Evolutionary conservation across 164 flowering plant species (phyloP), one percentile per base, ranked within the genome.

Genomic region (Tetrastigma voinierianum): DNA sequence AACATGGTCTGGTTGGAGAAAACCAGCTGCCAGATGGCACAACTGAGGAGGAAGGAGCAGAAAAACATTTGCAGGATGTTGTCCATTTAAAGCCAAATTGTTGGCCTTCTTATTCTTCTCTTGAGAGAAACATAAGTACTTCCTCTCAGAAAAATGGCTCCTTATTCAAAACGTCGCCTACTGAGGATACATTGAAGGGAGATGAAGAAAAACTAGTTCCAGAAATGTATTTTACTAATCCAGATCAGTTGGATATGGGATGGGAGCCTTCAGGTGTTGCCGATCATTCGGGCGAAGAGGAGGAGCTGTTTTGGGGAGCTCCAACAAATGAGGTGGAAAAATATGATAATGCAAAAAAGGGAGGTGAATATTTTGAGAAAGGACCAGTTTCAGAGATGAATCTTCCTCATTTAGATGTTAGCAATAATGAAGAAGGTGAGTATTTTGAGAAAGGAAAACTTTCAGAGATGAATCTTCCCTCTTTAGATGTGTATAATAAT

Each of bases 141-240:
- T 46, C 21, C 25, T 20, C 56, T 55, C 62, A 5, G 48, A 59
- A 48, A 44, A 49, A 17, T 76, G 79, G 79, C 20, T 66, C 72
- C 1, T 52, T 72, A 53, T 76, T 76, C 56, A 59, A 72, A 32
- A 17, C 20, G n/a, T 64, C 72, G 1, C 20, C 62, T 4, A 45
- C 25, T 55, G 11, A 40, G 12, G 63, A 52, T 21, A 47, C 47
- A 47, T 17, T 18, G 4, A 40, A 23, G 52, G 24, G 68, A 24
- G 67, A 32, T 17, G 51, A 51, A 58, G 48, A 43, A 11, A 53
- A 57, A 59, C n/a, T 19, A 55, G 8, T 52, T 58, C 15, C 48
- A 47, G 46, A 51, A 46, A 32, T 46, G 20, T 15, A 14, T 13
- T n/a, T 23, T 47, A 19, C 56, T 51, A 9, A 52, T 72, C 24